Evolutionary conservation across 495 filamentous ascomycete species (phyloP).

Genomic region (Polyplosphaeria fusca): DNA sequence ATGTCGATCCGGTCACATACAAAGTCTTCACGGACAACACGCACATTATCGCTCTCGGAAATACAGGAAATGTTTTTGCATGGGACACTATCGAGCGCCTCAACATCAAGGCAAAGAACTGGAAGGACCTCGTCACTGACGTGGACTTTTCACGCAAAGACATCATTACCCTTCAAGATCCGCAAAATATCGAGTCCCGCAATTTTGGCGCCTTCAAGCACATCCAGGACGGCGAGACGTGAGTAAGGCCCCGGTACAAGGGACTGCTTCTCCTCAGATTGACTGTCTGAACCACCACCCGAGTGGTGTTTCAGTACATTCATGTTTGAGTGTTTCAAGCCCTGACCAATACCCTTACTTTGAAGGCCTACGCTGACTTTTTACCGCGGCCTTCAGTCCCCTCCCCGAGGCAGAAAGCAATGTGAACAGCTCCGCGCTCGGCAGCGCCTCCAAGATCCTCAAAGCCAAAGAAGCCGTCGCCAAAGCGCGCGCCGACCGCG

Average conservation of each 20-base stretch:
- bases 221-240: slow-evolving; percentile 74
- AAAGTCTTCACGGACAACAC: slow-evolving; percentile 98
- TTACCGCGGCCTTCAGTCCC: too few species aligned
- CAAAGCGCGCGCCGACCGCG: slow-evolving; percentile 66
- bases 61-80: slow-evolving; percentile 90
- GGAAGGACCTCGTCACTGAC: slow-evolving; percentile 86
- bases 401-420: slow-evolving; percentile 56
- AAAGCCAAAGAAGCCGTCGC: slow-evolving; percentile 90
- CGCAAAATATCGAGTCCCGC: slow-evolving; percentile 79
- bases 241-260: too few species aligned
- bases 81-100: slow-evolving; percentile 92
- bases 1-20: slow-evolving; percentile 93
- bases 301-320: too few species aligned
- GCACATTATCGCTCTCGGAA: slow-evolving; percentile 85
- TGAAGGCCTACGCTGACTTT: too few species aligned
- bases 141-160: slow-evolving; percentile 84
- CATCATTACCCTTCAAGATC: slow-evolving; percentile 95
- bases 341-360: too few species aligned
- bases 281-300: too few species aligned
- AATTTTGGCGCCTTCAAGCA: slow-evolving; percentile 90
- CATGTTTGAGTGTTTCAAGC: too few species aligned
- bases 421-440: slow-evolving; percentile 74
- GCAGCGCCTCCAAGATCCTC: slow-evolving; percentile 80
- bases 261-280: too few species aligned
- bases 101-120: slow-evolving; percentile 97